Evolutionary conservation across 495 filamentous ascomycete genomes (phyloP).

Genomic region (Penicillium salamii): DNA sequence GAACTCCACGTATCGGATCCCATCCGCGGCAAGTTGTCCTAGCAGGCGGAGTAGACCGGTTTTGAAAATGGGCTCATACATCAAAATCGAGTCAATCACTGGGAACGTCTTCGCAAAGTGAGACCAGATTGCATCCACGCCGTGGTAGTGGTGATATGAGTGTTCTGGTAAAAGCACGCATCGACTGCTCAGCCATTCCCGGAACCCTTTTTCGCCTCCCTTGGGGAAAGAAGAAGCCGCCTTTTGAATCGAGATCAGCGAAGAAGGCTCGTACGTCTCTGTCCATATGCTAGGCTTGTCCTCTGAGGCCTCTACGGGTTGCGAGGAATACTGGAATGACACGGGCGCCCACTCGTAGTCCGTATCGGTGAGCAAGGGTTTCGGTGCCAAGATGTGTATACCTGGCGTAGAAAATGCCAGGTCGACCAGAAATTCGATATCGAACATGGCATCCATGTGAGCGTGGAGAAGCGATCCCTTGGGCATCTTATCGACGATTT

Average conservation of each 20-base stretch:
- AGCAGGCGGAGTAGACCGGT: slow-evolving; percentile 67
- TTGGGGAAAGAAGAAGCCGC: slow-evolving; percentile 73
- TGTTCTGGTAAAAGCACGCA: slow-evolving; percentile 67
- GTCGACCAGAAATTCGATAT: slow-evolving; percentile 73
- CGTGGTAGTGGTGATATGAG: slow-evolving; percentile 74
- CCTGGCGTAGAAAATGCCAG: slow-evolving; percentile 69
- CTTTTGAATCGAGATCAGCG: slow-evolving; percentile 55
- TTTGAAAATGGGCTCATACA: slow-evolving; percentile 90
- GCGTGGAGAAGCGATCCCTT: slow-evolving; percentile 89
- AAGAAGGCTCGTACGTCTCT: slow-evolving; percentile 51
- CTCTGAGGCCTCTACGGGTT: slow-evolving; percentile 7
- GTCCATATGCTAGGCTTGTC: slow-evolving; percentile 57
- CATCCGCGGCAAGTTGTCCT: slow-evolving; percentile 66
- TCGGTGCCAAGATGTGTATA: slow-evolving; percentile 62
- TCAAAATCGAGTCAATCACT: slow-evolving; percentile 68
- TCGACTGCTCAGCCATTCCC: slow-evolving; percentile 73
- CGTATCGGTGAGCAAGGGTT: slow-evolving; percentile 45
- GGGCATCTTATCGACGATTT: slow-evolving; percentile 79
- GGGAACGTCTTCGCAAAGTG: slow-evolving; percentile 72
- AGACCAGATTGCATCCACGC: slow-evolving; percentile 74
- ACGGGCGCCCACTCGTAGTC: slow-evolving; percentile 45
- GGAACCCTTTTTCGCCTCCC: slow-evolving; percentile 66
- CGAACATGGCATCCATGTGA: slow-evolving; percentile 86
- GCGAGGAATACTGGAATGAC: slow-evolving; percentile 51
- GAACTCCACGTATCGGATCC: slow-evolving; percentile 75